A percentile compares a stretch with the other conserved stretches of the same genome.
These are phyloP conservation scores for Cladosporium sp. DNA, from an alignment of 2,329 filamentous ascomycete genomes.

Conservation along the genomic window DNA sequence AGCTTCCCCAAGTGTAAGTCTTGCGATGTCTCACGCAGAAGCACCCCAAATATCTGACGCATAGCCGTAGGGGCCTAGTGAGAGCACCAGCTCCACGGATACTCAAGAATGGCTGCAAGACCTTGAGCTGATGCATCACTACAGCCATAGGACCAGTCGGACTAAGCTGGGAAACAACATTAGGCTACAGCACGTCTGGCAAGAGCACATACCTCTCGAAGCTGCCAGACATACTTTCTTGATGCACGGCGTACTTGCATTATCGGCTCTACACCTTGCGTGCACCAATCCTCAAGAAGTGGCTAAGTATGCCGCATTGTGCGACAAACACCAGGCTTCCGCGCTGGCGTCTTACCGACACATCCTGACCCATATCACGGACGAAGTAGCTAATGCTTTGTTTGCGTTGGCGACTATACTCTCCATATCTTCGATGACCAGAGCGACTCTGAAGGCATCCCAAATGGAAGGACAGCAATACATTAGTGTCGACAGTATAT, in stretches of 20 bases:
- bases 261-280: constrained; percentile 21
- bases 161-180: constrained; percentile 13
- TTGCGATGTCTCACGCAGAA: neutral
- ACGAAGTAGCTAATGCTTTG: constrained; percentile 17
- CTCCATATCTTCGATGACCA: constrained; percentile 12
- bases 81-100: constrained; percentile 1
- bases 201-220: constrained; percentile 18
- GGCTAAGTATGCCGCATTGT: constrained; percentile 16
- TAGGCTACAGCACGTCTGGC: constrained; percentile 17
- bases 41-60: neutral
- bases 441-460: constrained; percentile 9
- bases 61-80: neutral
- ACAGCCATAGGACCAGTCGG: constrained; percentile 9
- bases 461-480: constrained; percentile 13
- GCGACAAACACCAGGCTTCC: constrained; percentile 22
- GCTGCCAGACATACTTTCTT: constrained; percentile 20
- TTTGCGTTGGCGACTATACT: constrained; percentile 18
- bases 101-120: constrained; percentile 22
- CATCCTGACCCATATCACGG: constrained; percentile 16
- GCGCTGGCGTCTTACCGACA: constrained; percentile 19
- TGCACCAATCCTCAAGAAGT: constrained; percentile 12
- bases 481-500: constrained; percentile 19
- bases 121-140: constrained; percentile 26
- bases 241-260: constrained; percentile 23
- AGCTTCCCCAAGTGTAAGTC: constrained; percentile 2